A percentile compares a stretch with the other conserved stretches of the same genome.
These are phyloP conservation scores for Ceratobasidium sp. DNA, from an alignment of 1,284 basidiomycete species.

Conservation along the genomic window DNA sequence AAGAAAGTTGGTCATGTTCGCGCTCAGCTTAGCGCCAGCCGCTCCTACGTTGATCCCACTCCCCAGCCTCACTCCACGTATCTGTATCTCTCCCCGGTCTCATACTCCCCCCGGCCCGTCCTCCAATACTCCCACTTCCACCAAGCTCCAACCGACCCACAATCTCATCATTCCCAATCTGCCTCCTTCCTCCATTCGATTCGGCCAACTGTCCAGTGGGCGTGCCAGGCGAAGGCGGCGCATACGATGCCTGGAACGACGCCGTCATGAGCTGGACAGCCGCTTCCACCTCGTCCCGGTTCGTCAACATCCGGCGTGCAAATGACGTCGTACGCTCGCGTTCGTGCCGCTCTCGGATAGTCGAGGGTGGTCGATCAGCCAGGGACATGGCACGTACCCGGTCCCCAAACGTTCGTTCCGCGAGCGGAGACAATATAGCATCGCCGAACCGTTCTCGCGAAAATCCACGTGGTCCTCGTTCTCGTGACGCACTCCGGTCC, in stretches of 20 bases:
- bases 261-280: constrained; percentile 24
- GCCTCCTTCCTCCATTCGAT: constrained; percentile 6
- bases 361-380: constrained; percentile 11
- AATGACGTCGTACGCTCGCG: constrained; percentile 37
- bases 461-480: not conserved
- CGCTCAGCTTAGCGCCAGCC: constrained; percentile 25
- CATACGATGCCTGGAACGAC: constrained; percentile 29
- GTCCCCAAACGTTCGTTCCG: constrained; percentile 6
- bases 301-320: constrained; percentile 29
- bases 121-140: constrained; percentile 29
- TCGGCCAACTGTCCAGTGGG: constrained; percentile 5
- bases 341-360: not conserved
- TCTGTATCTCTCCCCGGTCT: constrained; percentile 33
- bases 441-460: constrained; percentile 28
- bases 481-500: constrained; percentile 7
- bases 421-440: constrained; percentile 4
- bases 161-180: constrained; percentile 37
- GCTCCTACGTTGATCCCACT: constrained; percentile 35
- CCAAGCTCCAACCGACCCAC: constrained; percentile 38
- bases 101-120: constrained; percentile 20
- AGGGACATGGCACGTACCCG: constrained; percentile 3
- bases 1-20: not conserved
- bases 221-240: constrained; percentile 11
- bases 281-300: constrained; percentile 27
- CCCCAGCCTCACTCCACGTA: constrained; percentile 32